These are phyloP conservation scores for Jackrogersella multiformis DNA, from an alignment of 495 filamentous ascomycete species.

Conservation along the genomic window DNA sequence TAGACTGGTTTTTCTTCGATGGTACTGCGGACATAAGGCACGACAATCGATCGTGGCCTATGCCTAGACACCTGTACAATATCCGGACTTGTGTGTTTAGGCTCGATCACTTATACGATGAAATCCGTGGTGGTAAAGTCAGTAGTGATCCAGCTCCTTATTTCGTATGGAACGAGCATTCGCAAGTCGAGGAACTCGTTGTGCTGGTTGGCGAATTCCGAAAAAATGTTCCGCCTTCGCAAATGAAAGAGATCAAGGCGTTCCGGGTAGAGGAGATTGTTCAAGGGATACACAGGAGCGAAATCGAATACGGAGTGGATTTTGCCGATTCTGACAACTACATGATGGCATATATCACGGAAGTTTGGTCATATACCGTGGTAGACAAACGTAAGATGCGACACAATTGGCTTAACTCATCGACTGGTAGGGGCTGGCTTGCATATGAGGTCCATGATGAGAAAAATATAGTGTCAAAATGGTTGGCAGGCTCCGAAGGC, in stretches of 20 bases:
- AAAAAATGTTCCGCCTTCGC: conserved; percentile 5
- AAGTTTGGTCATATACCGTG: neutral
- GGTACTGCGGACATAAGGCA: neutral
- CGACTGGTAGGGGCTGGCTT: neutral
- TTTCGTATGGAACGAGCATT: neutral
- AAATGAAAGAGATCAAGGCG: conserved; percentile 5
- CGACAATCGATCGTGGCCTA: too few relatives aligned
- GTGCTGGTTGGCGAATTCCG: conserved; percentile 22
- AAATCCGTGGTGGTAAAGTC: neutral
- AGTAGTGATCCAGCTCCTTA: neutral
- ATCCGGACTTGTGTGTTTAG: conserved; percentile 10
- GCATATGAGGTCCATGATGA: neutral
- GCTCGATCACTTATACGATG: conserved; percentile 15
- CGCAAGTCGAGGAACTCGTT: conserved; percentile 22
- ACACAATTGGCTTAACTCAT: neutral
- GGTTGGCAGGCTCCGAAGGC: conserved; percentile 9
- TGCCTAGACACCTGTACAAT: neutral
- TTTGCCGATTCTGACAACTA: neutral
- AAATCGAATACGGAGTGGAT: neutral
- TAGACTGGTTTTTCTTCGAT: conserved; percentile 33
- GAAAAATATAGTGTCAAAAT: conserved; percentile 11
- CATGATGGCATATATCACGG: conserved; percentile 10
- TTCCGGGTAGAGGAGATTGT: neutral
- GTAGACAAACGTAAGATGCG: neutral
- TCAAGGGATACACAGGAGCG: neutral